Conservation (phyloP, 371 early-diverging fungal genomes). For the Saksenaea oblongispora region DNA sequence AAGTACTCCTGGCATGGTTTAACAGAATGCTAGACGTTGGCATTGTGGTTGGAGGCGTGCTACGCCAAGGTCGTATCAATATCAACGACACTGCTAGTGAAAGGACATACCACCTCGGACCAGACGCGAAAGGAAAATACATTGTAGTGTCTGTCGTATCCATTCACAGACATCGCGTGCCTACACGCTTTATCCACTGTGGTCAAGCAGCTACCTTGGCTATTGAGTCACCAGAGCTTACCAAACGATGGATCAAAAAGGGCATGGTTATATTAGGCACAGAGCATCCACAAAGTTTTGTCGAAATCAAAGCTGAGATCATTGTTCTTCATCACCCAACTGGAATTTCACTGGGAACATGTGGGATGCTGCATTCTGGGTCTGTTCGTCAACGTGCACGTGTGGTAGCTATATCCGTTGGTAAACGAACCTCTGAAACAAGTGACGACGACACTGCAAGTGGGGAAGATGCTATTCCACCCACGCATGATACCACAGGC, state of each 20-base stretch:
- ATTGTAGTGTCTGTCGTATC: slow-evolving; percentile 64
- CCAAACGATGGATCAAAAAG: slow-evolving; percentile 63
- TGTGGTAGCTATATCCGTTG: slow-evolving; percentile 26
- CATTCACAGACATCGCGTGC: slow-evolving; percentile 87
- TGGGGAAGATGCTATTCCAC: background rate
- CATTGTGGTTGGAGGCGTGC: slow-evolving; percentile 55
- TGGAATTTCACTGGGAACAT: slow-evolving; percentile 62
- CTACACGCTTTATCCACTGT: slow-evolving; percentile 67
- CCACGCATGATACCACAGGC: background rate
- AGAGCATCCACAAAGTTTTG: slow-evolving; percentile 52
- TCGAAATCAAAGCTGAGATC: slow-evolving; percentile 86
- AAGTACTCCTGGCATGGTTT: background rate
- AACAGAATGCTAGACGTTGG: slow-evolving; percentile 46
- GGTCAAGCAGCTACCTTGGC: slow-evolving; percentile 89
- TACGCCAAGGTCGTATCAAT: slow-evolving; percentile 52
- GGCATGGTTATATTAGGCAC: slow-evolving; percentile 84
- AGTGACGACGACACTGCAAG: background rate
- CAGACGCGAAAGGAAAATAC: slow-evolving; percentile 55
- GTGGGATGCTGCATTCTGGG: slow-evolving; percentile 92
- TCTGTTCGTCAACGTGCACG: slow-evolving; percentile 85
- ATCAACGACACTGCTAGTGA: slow-evolving; percentile 14
- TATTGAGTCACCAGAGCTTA: slow-evolving; percentile 51
- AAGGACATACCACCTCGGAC: slow-evolving; percentile 52
- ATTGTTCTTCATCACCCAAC: slow-evolving; percentile 83
- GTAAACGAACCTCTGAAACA: background rate